Evolutionary conservation across 2,329 filamentous ascomycete species (phyloP), one percentile per base, ranked within the genome.

Genomic region (Colletotrichum agaves): DNA sequence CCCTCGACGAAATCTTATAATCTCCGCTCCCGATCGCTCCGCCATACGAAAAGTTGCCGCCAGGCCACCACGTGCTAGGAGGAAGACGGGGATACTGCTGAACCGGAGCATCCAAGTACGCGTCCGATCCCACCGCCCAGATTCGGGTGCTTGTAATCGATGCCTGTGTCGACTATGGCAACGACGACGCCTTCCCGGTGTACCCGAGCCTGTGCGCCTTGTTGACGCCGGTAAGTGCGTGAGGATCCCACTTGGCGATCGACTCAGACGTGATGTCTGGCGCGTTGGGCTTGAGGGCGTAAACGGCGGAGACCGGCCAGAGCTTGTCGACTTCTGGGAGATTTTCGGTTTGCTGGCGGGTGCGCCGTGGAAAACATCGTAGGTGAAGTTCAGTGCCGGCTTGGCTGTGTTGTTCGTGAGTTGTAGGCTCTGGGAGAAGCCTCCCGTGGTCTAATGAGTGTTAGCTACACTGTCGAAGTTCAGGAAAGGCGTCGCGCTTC

Each of bases 141-240:
- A 15, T 82, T 81, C 5, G 83, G 83, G 63, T 85, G 84, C 6
- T 72, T 78, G 72, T 86, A 86, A 71, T 87, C 84, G 23, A 86
- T 75, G 35, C 80, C 80, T 21, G 74, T 78, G 61, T 80, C 78
- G 21, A 80, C 72, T 31, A 71, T 49, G 12, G 50, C 67, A 4
- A 69, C 58, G 3, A 41, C 41, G 6, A 69, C 57, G 3, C 53
- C 66, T 13, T 44, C 4, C 66, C 62, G 2, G 27, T 12, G 31
- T 56, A 19, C 37, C 66, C 66, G 4, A 27, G 35, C 12, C 35
- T 41, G 13, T 69, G 61, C 0, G 39, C 57, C 12, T 52, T 41
- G 39, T 50, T 15, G n/a, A 69, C 66, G 5, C 41, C 44, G 0
- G 62, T 69, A 19, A 57, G 56, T 15, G 39, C 23, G 44, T 69